A percentile compares a stretch with the other conserved stretches of the same genome.
These are phyloP conservation scores for Paspalum notatum DNA, from an alignment of 176 grass and related monocot genomes.

Conservation along the genomic window DNA sequence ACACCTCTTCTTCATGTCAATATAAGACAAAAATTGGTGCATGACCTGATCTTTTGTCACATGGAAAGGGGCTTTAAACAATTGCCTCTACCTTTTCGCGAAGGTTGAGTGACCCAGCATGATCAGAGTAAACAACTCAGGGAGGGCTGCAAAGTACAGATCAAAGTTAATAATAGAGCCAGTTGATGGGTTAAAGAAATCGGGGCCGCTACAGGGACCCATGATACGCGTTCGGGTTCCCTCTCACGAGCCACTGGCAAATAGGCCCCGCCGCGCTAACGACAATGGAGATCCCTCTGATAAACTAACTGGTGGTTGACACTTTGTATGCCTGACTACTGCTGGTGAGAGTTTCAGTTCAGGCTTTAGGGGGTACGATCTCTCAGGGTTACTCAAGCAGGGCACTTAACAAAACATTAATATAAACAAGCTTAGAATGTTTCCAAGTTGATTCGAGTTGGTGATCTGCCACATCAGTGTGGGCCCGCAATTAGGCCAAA, in stretches of 20 bases:
- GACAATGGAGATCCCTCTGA: too few species aligned
- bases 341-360: background rate
- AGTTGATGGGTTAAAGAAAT: conserved; percentile 10
- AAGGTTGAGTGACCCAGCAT: conserved; percentile 29
- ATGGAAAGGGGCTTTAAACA: conserved; percentile 45
- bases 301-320: too few species aligned
- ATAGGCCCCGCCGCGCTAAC: background rate
- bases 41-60: conserved; percentile 42
- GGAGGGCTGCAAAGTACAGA: conserved; percentile 35
- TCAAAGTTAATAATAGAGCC: conserved; percentile 27
- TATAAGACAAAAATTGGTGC: conserved; percentile 47
- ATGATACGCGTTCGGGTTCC: rapidly evolving
- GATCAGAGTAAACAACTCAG: conserved; percentile 19
- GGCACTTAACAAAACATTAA: conserved; percentile 16
- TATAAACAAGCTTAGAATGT: conserved; percentile 56
- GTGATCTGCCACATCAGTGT: conserved; percentile 54
- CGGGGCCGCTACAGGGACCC: background rate
- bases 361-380: background rate
- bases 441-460: conserved; percentile 54
- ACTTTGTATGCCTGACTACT: background rate
- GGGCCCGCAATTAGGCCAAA: conserved; percentile 57
- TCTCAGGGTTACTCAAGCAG: conserved; percentile 1
- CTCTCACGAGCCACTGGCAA: background rate
- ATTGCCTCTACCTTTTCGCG: conserved; percentile 6
- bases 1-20: background rate